These are phyloP conservation scores for Fusarium sp. DNA, from an alignment of 2,329 filamentous ascomycete species.

Conservation along the genomic window DNA sequence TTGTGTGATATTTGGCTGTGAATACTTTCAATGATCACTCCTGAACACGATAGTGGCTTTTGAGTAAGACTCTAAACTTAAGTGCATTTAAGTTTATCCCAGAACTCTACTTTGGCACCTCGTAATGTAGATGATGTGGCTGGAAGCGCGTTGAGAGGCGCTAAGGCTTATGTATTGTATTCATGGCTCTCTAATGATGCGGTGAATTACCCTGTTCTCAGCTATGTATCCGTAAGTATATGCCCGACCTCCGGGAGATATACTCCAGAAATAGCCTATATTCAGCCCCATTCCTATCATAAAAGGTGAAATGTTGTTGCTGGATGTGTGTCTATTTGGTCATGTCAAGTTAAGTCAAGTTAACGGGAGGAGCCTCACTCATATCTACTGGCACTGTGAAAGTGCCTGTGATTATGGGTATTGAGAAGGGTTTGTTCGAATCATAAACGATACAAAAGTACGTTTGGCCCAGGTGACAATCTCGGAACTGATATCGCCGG, in stretches of 20 bases:
- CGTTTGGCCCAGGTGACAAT: neutral
- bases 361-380: neutral
- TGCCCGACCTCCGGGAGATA: neutral
- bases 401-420: neutral
- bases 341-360: no score
- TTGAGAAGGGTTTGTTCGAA: neutral
- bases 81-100: neutral
- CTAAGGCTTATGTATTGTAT: neutral
- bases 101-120: constrained; percentile 2
- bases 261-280: neutral
- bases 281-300: neutral
- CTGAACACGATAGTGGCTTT: neutral
- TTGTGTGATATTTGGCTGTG: neutral
- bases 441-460: constrained; percentile 21
- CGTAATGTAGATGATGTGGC: constrained; percentile 1
- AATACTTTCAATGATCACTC: neutral
- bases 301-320: neutral
- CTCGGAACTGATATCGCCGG: neutral
- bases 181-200: neutral
- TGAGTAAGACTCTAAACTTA: constrained; percentile 7
- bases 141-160: constrained; percentile 1
- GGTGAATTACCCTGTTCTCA: neutral
- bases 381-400: constrained; percentile 2
- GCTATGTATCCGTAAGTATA: neutral
- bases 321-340: no score